Evolutionary conservation across 768 basidiomycete species (phyloP).

Genomic region (Xanthoconium purpureum): DNA sequence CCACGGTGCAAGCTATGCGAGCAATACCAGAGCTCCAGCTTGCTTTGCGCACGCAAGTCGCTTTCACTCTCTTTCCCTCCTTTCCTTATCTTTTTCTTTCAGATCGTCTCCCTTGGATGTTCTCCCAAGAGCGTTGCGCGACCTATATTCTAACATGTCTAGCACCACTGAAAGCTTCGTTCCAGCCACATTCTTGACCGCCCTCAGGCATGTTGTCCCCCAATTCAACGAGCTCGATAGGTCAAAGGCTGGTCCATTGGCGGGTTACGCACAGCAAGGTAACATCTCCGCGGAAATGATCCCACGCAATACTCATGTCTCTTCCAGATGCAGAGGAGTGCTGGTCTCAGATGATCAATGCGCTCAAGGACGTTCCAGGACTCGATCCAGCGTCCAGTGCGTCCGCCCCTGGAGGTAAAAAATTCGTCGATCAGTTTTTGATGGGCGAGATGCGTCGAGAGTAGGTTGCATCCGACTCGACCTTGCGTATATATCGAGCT

Average conservation of each 20-base stretch:
- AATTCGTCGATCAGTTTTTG: constrained; percentile 79
- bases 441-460: constrained; percentile 74
- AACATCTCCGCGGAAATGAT: background rate
- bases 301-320: background rate
- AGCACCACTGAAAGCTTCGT: constrained; percentile 73
- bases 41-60: constrained; percentile 57
- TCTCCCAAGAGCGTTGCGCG: constrained; percentile 54
- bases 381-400: constrained; percentile 26
- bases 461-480: constrained; percentile 31
- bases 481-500: constrained; percentile 14
- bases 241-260: constrained; percentile 37
- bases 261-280: constrained; percentile 81
- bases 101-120: constrained; percentile 40
- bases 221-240: constrained; percentile 82
- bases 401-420: constrained; percentile 37
- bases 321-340: constrained; percentile 91
- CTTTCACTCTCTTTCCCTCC: background rate
- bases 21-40: constrained; percentile 85
- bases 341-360: constrained; percentile 70
- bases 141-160: constrained; percentile 71
- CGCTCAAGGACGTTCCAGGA: constrained; percentile 68
- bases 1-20: constrained; percentile 90
- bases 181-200: constrained; percentile 64
- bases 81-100: background rate
- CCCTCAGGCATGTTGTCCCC: constrained; percentile 75